Evolutionary conservation across 2,329 filamentous ascomycete genomes (phyloP).

Genomic region (Penicillium sp.): DNA sequence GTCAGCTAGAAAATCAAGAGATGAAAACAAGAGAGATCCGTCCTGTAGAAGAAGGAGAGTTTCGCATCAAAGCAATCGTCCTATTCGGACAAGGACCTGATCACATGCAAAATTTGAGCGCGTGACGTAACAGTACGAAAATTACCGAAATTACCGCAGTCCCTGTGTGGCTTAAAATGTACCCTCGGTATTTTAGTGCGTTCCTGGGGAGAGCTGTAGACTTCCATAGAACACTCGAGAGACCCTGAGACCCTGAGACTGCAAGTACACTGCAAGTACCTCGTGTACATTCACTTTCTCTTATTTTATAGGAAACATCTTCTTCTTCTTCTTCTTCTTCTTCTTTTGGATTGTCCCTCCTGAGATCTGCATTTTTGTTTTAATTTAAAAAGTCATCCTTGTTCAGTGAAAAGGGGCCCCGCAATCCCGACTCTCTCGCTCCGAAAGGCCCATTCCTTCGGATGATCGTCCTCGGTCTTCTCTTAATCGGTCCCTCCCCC

Average conservation of each 20-base stretch:
- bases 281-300: not conserved
- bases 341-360: not conserved
- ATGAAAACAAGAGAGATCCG: conserved; percentile 18
- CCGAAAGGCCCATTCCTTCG: conserved; percentile 4
- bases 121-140: conserved; percentile 38
- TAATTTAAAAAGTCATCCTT: conserved; percentile 2
- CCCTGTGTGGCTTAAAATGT: not conserved
- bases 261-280: not conserved
- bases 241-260: not conserved
- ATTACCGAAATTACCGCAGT: conserved; percentile 16
- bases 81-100: conserved; percentile 21
- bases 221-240: conserved; percentile 3
- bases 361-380: not conserved
- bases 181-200: conserved; percentile 9
- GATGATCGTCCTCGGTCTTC: conserved; percentile 16
- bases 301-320: no score
- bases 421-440: conserved; percentile 6
- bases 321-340: not conserved
- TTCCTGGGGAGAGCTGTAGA: conserved; percentile 11
- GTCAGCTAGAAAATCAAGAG: conserved; percentile 1
- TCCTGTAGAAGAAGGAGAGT: conserved; percentile 2
- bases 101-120: conserved; percentile 41
- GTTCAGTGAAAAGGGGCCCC: conserved; percentile 4
- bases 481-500: conserved; percentile 6
- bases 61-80: conserved; percentile 17